Evolutionary conservation across 805 yeast species (phyloP), one percentile per base, ranked within the genome.

Genomic region (Sugiyamaella americana): DNA sequence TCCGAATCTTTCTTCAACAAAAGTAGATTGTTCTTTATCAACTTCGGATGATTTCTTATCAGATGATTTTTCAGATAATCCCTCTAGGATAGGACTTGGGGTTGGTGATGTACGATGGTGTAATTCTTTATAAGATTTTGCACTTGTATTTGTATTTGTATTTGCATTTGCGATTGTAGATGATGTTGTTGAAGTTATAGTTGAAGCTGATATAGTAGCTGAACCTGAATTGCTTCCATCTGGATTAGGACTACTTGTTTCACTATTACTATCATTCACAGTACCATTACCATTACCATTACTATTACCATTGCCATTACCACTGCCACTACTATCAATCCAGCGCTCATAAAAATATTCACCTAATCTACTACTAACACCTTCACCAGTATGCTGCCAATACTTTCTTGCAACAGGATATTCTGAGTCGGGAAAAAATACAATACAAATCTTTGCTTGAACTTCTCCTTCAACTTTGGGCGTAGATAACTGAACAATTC

Each of bases 351-450:
- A 65, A 41, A 85, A 79, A 58, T 87, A 93, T 64, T 89, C 96
- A 1, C 88, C 97, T 61, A 82, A 68, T 57, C 98, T 72, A 30
- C 96, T 86, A 13, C 96, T 86, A 22, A 93, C 77, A n/a, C 96
- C 96, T 64, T 91, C 97, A 22, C 99, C 99, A 0, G 95, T 72
- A 59, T 89, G 96, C 63, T 91, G 97, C 98, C 98, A 93, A 67
- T 87, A 93, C 57, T 79, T 79, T 61, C 87, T 88, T 35, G 93
- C 89, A 3, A 84, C 63, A 1, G 77, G 63, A 51, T 72, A 79
- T 49, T 74, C 79, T 2, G 71, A 68, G 1, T 70, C 63, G 1
- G 86, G 86, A 58, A 84, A 85, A 51, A 93, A 81, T n/a, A 88
- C 87, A 18, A 79, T 84, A 0, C 89, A 83, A 46, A 91, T 76